These are phyloP conservation scores for Aspergillus leporis DNA, from an alignment of 495 filamentous ascomycete genomes.

Conservation along the genomic window DNA sequence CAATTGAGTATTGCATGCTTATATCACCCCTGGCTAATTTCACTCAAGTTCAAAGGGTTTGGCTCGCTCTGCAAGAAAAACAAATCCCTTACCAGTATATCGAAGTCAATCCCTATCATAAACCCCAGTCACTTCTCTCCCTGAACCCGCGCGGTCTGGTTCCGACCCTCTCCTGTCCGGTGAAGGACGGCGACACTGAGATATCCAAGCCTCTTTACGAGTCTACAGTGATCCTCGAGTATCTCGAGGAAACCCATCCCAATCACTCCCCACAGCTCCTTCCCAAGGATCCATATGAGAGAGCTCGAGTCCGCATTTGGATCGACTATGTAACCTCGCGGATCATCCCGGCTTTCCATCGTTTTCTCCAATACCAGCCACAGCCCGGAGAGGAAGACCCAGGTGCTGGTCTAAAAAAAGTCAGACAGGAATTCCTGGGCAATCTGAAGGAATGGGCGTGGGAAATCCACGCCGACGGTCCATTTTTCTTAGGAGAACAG, in stretches of 20 bases:
- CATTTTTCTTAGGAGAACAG: constrained; percentile 61
- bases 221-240: constrained; percentile 66
- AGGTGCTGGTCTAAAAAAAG: constrained; percentile 38
- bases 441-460: constrained; percentile 55
- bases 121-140: constrained; percentile 58
- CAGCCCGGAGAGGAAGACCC: constrained; percentile 11
- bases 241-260: constrained; percentile 67
- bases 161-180: constrained; percentile 55
- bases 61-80: constrained; percentile 70
- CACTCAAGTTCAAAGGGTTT: constrained; percentile 58
- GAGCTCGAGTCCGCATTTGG: constrained; percentile 64
- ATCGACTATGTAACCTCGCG: constrained; percentile 65
- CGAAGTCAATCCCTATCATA: constrained; percentile 72
- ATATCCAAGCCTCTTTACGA: constrained; percentile 63
- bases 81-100: constrained; percentile 70
- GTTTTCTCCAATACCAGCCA: constrained; percentile 62
- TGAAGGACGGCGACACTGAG: constrained; percentile 21
- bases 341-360: constrained; percentile 64
- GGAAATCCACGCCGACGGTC: constrained; percentile 60
- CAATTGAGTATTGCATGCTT: not conserved
- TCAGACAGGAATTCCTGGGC: constrained; percentile 49
- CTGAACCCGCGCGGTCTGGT: constrained; percentile 71
- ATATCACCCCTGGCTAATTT: not conserved
- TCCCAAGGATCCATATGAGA: constrained; percentile 55
- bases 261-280: constrained; percentile 47